Conservation (phyloP, 495 filamentous ascomycete genomes). For the Hypoxylon lienhwacheense region DNA sequence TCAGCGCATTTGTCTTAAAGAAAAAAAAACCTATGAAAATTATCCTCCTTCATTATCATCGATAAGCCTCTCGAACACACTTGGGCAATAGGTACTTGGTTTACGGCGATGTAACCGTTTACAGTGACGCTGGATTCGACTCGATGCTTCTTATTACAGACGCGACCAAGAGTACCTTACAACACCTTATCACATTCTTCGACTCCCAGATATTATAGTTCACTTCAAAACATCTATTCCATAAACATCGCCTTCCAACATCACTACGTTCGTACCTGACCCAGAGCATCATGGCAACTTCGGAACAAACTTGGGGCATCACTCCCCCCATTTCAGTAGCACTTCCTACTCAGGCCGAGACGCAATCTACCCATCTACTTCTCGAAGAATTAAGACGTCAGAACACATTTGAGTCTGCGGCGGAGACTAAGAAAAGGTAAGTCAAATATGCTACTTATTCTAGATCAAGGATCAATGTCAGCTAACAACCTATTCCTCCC, state of each 20-base stretch:
- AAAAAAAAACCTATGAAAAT: too few relatives aligned
- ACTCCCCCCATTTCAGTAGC: conserved; percentile 80
- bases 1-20: too few relatives aligned
- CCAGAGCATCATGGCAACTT: conserved; percentile 21
- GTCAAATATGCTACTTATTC: conserved; percentile 7
- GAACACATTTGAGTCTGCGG: conserved; percentile 82
- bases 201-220: background rate
- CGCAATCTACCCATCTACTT: conserved; percentile 72
- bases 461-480: background rate
- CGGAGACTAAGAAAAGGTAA: conserved; percentile 80
- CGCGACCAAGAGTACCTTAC: conserved; percentile 1
- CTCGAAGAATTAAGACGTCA: conserved; percentile 80
- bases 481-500: conserved; percentile 9
- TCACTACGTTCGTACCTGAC: background rate
- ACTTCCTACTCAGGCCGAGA: conserved; percentile 73
- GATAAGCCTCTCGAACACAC: background rate
- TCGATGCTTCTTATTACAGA: conserved; percentile 15
- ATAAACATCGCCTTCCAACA: background rate
- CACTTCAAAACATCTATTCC: background rate
- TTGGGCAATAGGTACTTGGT: background rate
- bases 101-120: conserved; percentile 19
- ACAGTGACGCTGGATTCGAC: conserved; percentile 5
- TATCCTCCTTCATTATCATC: background rate
- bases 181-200: background rate
- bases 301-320: conserved; percentile 65